Evolutionary conservation across 805 yeast genomes (phyloP), one percentile per base, ranked within the genome.

Genomic region (Yarrowia sp.): DNA sequence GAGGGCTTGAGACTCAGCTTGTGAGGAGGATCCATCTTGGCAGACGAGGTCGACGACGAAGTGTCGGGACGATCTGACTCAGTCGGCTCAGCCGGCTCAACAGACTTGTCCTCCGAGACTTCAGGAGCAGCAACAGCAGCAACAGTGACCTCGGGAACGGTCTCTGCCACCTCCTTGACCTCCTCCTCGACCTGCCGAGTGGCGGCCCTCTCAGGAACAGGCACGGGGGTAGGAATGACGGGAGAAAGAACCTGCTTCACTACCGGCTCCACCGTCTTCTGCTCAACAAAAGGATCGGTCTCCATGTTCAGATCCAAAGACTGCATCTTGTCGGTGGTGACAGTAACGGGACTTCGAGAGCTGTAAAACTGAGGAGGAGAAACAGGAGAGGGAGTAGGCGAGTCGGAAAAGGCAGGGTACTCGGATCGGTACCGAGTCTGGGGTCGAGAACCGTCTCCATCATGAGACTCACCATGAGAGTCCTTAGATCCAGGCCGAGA

Each of bases 331-430:
- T 32, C 38, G 8, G 54, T 19, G 5, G 21, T 14, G 4, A 38
- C n/a, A 11, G 54, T 19, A 6, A 48, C 54, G 19, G 54, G 54
- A 21, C 54, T 48, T 22, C 58, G 19, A 5, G 58, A 51, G 21
- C 16, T 51, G 58, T 51, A 51, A 10, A 51, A 33, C 58, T 51
- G 40, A 16, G 58, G 58, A 33, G 58, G 58, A 8, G 58, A 51
- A 2, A 33, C 41, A 3, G 58, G 41, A 17, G 40, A 35, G 11
- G 41, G 58, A 2, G 54, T 48, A 6, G 54, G 54, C 7, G 54
- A 48, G n/a, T 48, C 51, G 10, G 51, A 46, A 46, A 46, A 43
- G 8, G 30, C 48, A 14, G 48, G 48, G 48, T 43, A 43, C 30
- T 43, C 32, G 32, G 30, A 8, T 6, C 32, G 30, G 32, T 14